Evolutionary conservation across 169 alveolate genomes (phyloP), one percentile per base, ranked within the genome.

Genomic region (Theileria parva): DNA sequence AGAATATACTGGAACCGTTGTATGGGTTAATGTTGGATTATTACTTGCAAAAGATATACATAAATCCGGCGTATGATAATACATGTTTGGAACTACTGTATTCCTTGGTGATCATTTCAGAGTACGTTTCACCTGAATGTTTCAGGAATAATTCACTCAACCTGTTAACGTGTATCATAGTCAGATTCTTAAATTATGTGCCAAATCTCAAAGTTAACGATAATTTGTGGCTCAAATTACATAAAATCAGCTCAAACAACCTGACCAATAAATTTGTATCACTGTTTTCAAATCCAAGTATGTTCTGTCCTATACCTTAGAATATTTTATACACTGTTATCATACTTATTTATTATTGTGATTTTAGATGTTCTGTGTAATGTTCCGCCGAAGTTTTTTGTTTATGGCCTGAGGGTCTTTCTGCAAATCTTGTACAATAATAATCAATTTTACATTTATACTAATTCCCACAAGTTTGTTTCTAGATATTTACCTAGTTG

Each of bases 211-310:
- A 53, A 50, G 70, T 73, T 8, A 39, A 32, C 50, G 25, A 67
- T 17, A 76, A 71, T 39, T 65, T 48, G 51, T 83, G 89, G 89
- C 67, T 83, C 72, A 25, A 79, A 53, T 37, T 83, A 50, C 80
- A 83, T 48, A 25, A 50, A 34, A 75, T 63, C 65, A 34, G 65
- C 61, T 72, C 79, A 32, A 81, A 53, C 37, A 83, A 77, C 0
- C 68, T 73, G 32, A 65, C 81, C 19, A 83, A 64, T 79, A 83
- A 74, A 60, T 44, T 83, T 19, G 86, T 66, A 11, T 73, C 89
- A 15, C 63, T 83, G 39, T 83, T 83, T 30, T 76, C 86, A 0
- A 63, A 63, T 21, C 71, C 23, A 63, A 55, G 77, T 69, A 25
- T 13, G 77, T 69, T 13, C 13, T 8, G 8, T 25, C 0, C 30